These are phyloP conservation scores for Stachybotrys chlorohalonatus DNA, from an alignment of 2,329 filamentous ascomycete species.

Conservation along the genomic window DNA sequence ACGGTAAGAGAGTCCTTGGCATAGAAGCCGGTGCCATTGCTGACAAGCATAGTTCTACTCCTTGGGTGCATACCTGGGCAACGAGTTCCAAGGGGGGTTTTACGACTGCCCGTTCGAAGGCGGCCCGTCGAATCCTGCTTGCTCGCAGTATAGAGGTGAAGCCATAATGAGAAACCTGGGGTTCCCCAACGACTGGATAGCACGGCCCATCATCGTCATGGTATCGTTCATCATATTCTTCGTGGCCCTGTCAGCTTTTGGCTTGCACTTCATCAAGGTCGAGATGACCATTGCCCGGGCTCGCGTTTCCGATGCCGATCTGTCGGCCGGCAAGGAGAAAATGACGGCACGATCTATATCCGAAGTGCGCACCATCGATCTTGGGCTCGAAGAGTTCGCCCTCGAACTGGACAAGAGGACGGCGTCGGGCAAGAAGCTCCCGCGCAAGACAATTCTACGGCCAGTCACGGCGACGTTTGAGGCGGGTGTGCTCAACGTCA, in stretches of 20 bases:
- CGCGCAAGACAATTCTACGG: slow-evolving; percentile 52
- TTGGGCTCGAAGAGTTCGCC: slow-evolving; percentile 55
- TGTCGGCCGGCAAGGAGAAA: slow-evolving; percentile 63
- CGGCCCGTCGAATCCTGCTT: slow-evolving; percentile 54
- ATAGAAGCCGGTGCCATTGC: neutral
- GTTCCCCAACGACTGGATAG: slow-evolving; percentile 59
- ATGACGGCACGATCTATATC: slow-evolving; percentile 44
- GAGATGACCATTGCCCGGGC: slow-evolving; percentile 63
- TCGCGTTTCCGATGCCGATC: slow-evolving; percentile 47
- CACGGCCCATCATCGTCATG: slow-evolving; percentile 54
- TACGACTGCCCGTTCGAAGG: slow-evolving; percentile 62
- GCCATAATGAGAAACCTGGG: slow-evolving; percentile 63
- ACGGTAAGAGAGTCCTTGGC: slow-evolving; percentile 31
- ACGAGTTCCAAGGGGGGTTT: slow-evolving; percentile 64
- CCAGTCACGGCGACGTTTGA: slow-evolving; percentile 59
- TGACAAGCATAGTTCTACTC: slow-evolving; percentile 49
- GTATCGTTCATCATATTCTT: slow-evolving; percentile 56
- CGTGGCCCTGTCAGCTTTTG: slow-evolving; percentile 47
- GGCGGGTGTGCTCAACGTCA: slow-evolving; percentile 61
- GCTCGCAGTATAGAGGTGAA: slow-evolving; percentile 57
- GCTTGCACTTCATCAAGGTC: slow-evolving; percentile 55
- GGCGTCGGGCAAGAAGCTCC: slow-evolving; percentile 38
- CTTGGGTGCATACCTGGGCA: slow-evolving; percentile 61
- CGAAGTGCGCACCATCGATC: slow-evolving; percentile 51
- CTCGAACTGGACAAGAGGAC: slow-evolving; percentile 56